Base-by-base conservation (phyloP, 2,329 filamentous ascomycete species). In the Penicillium sp. region DNA sequence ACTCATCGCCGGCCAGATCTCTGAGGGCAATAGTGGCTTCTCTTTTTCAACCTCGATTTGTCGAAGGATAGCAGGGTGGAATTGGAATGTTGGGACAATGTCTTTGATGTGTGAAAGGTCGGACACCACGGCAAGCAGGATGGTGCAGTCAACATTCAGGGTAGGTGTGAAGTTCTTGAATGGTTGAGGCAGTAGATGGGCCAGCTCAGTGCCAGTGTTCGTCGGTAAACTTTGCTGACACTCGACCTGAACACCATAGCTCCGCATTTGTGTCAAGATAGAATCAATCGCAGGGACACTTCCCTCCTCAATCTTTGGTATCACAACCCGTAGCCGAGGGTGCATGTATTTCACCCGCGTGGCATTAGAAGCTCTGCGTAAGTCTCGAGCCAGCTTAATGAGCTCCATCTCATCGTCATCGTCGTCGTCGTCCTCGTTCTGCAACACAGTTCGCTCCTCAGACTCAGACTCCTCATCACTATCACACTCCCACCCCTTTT, bases 91-190 rank as follows among this genome's bases (percentile, higher is more conserved):
- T 43, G 79, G 75, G 3, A 71, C 63, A 48, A 74, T 73, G 36
- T 65, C 61, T 51, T 70, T 65, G 32, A 73, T 73, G 66, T 92
- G 87, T 2, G 86, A 88, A 24, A 92, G 84, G 63, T 92, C 89
- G 0, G 88, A 90, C 1, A 88, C 82, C 2, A 92, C 75, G 4
- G 88, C 88, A 5, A 92, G 80, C 5, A 92, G 79, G 44, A 90
- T 83, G 1, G 88, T 90, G 60, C 77, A 78, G 57, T 81, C 78
- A 45, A 79, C 71, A 59, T 79, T 79, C 41, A 81, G 57, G 10
- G 69, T 73, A 9, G 70, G 41, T n/a, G 76, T 79, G 59, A 78
- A 70, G 21, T 69, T 66, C 45, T 73, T 71, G 64, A 72, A 73
- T 13, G 70, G 68, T 43, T 73, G 67, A 18, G 76, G 75, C 21